phyloP scores from a whole-genome alignment of 2,329 filamentous ascomycete genomes.

The Diaporthe humulicola region DNA sequence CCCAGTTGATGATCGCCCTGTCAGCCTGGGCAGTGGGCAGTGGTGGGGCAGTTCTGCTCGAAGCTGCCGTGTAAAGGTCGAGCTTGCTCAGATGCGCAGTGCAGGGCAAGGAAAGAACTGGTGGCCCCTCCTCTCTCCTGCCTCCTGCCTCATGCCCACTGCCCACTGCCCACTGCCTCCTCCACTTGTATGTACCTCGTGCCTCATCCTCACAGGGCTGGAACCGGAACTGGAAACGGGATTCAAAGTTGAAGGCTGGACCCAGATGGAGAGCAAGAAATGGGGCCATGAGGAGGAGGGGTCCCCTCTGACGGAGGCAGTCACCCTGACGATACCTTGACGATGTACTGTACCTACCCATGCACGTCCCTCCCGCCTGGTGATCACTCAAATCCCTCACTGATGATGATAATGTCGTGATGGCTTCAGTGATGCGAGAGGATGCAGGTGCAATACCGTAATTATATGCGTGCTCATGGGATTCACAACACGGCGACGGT shows the following conservation, averaged over 20 bases:
- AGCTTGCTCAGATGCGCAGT: background rate
- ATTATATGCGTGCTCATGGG: background rate
- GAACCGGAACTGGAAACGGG: background rate
- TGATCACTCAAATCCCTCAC: conserved; percentile 20
- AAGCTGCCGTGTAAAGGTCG: background rate
- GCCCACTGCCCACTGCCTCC: background rate
- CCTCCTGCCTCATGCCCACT: conserved; percentile 2
- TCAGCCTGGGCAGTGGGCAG: background rate
- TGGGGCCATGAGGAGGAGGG: conserved; percentile 2
- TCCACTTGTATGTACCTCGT: background rate
- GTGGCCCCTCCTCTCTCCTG: conserved; percentile 5
- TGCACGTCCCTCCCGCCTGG: background rate
- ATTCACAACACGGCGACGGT: background rate
- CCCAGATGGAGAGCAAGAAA: background rate
- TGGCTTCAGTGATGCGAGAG: background rate
- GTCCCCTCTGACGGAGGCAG: conserved; percentile 23
- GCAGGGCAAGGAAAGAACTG: background rate
- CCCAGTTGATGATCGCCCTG: conserved; percentile 9
- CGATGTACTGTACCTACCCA: background rate
- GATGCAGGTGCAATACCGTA: background rate
- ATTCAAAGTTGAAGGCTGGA: background rate
- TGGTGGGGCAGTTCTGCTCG: background rate
- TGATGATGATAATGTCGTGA: conserved; percentile 24
- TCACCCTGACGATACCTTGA: conserved; percentile 30
- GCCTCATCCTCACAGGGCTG: conserved; percentile 31